Percentiles rank a stretch among this genome's conserved stretches.
Evolutionary conservation across 305 asterid species (phyloP).

Genomic region (Petunia hybrid): DNA sequence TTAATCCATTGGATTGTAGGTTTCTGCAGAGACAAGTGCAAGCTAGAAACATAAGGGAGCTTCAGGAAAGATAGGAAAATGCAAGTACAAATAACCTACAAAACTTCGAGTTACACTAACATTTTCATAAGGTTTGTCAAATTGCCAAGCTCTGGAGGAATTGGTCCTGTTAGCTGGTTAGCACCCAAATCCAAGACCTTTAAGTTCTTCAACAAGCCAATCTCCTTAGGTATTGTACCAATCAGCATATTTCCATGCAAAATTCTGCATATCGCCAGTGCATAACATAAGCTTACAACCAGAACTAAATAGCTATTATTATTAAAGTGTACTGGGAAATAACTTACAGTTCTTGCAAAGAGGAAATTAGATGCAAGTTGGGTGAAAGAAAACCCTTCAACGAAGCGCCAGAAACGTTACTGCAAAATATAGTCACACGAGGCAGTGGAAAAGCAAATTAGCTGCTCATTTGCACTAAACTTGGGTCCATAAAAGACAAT

Average conservation of each 20-base stretch:
- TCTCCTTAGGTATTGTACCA: conserved; percentile 87
- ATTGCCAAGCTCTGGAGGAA: conserved; percentile 89
- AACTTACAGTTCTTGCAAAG: conserved; percentile 83
- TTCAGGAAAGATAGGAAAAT: conserved; percentile 26
- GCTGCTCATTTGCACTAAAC: conserved; percentile 23
- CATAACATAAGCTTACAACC: conserved; percentile 15
- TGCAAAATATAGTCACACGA: conserved; percentile 47
- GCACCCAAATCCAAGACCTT: conserved; percentile 83
- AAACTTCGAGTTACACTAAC: conserved; percentile 55
- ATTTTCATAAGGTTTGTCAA: conserved; percentile 63
- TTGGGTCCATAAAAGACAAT: conserved; percentile 19
- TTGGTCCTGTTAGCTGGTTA: conserved; percentile 80
- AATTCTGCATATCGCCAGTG: conserved; percentile 50
- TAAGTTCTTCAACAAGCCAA: conserved; percentile 77
- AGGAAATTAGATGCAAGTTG: conserved; percentile 61
- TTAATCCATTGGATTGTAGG: conserved; percentile 84
- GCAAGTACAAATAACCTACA: conserved; percentile 8
- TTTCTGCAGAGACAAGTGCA: conserved; percentile 57
- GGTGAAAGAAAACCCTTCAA: conserved; percentile 88
- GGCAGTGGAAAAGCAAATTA: conserved; percentile 24
- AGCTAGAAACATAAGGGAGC: conserved; percentile 2
- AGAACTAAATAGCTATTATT: not conserved
- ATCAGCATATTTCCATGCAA: conserved; percentile 81
- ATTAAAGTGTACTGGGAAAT: conserved; percentile 1
- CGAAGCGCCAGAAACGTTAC: conserved; percentile 85